Evolutionary conservation across 305 asterid genomes (phyloP).

Genomic region (Lippia alba): DNA sequence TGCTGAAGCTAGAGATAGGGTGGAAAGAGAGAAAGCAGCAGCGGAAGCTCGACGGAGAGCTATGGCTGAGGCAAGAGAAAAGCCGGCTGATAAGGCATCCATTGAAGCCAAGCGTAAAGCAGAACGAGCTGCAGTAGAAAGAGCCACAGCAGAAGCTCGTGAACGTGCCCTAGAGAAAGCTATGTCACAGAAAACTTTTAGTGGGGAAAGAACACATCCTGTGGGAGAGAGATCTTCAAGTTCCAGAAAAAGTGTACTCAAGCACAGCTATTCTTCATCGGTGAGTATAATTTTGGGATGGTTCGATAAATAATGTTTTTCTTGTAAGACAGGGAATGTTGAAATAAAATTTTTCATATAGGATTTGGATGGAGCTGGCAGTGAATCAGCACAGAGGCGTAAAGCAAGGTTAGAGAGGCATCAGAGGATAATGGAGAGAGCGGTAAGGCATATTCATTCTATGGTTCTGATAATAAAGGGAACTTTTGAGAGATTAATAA

Average conservation of each 20-base stretch:
- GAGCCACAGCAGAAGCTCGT: constrained; percentile 96
- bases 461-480: constrained; percentile 21
- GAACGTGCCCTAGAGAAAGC: constrained; percentile 95
- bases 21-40: constrained; percentile 86
- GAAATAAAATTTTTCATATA: constrained; percentile 44
- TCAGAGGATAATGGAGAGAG: constrained; percentile 96
- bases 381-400: constrained; percentile 86
- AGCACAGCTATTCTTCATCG: constrained; percentile 80
- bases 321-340: constrained; percentile 26
- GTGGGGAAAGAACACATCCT: constrained; percentile 52
- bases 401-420: constrained; percentile 94
- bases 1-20: constrained; percentile 91
- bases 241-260: constrained; percentile 57
- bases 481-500: constrained; percentile 20
- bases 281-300: constrained; percentile 51
- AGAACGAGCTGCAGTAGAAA: constrained; percentile 98
- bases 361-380: constrained; percentile 73
- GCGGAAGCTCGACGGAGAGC: constrained; percentile 76
- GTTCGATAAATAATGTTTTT: constrained; percentile 9
- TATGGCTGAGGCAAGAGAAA: constrained; percentile 7
- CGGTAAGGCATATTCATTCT: constrained; percentile 56
- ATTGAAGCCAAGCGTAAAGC: constrained; percentile 75
- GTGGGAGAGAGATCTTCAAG: constrained; percentile 53
- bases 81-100: constrained; percentile 52
- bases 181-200: constrained; percentile 61